phyloP scores from a whole-genome alignment of 768 basidiomycete species.

The Rhizopogon vesiculosus region DNA sequence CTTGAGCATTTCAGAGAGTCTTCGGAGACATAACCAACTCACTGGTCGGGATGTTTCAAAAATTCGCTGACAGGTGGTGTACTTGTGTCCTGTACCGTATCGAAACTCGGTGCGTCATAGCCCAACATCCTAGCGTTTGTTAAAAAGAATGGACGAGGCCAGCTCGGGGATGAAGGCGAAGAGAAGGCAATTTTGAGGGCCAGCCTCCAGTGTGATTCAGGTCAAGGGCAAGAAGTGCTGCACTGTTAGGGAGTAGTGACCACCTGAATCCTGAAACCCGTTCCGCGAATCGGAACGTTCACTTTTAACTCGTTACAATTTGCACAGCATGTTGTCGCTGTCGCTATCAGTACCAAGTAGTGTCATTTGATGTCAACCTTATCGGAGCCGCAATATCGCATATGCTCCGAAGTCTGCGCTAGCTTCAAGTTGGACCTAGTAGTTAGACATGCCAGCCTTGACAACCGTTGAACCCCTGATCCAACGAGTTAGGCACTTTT shows the following conservation, averaged over 20 bases:
- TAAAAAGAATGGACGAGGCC: slow-evolving; percentile 13
- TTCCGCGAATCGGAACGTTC: neutral
- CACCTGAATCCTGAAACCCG: neutral
- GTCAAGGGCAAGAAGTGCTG: neutral
- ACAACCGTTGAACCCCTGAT: too few species aligned
- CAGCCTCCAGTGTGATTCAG: slow-evolving; percentile 5
- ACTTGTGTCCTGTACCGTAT: slow-evolving; percentile 1
- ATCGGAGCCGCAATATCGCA: too few species aligned
- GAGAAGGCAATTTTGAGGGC: slow-evolving; percentile 3
- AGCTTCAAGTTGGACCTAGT: too few species aligned
- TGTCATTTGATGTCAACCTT: too few species aligned
- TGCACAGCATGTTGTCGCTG: neutral
- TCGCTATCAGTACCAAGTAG: too few species aligned
- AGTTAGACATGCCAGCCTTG: too few species aligned
- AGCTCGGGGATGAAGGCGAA: slow-evolving; percentile 14
- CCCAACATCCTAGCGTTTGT: neutral
- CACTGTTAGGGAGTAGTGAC: neutral
- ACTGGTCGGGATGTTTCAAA: slow-evolving; percentile 30
- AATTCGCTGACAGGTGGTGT: slow-evolving; percentile 17
- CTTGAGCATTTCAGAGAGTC: too few species aligned
- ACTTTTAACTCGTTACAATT: neutral
- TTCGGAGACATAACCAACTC: slow-evolving; percentile 7
- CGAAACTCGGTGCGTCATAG: neutral
- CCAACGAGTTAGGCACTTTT: too few species aligned
- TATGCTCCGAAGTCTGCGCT: too few species aligned